phyloP scores from a whole-genome alignment of 345 rosid genomes.

The Excoecaria cochinchinensis region DNA sequence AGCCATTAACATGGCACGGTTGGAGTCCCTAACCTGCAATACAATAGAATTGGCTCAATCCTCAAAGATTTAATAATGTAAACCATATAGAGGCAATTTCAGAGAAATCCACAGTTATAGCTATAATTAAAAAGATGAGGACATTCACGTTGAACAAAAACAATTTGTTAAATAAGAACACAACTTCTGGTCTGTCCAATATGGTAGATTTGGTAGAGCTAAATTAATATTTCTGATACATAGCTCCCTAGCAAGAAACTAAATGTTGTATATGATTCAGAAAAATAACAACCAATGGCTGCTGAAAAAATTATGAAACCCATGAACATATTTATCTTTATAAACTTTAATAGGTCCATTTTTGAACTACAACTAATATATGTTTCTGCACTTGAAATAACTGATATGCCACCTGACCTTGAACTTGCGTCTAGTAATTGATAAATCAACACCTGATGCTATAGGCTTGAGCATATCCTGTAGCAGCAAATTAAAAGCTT shows the following conservation, averaged over 20 bases:
- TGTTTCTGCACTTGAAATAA: background rate
- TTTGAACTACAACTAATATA: background rate
- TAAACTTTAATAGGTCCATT: background rate
- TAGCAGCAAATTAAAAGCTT: background rate
- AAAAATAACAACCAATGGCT: background rate
- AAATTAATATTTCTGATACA: background rate
- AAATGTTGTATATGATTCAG: background rate
- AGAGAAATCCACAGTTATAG: constrained; percentile 5
- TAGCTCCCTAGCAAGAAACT: background rate
- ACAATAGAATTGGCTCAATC: constrained; percentile 20
- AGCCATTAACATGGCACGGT: constrained; percentile 83
- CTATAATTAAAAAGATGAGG: background rate
- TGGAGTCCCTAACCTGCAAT: constrained; percentile 92
- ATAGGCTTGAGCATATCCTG: background rate
- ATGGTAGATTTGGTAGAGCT: background rate
- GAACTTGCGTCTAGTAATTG: background rate
- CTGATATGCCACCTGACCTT: background rate
- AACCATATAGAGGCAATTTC: constrained; percentile 7
- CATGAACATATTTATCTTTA: background rate
- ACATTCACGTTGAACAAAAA: background rate
- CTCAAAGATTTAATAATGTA: constrained; percentile 18
- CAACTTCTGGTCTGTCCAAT: background rate
- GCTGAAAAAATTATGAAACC: background rate
- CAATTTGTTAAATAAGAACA: background rate
- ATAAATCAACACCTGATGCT: background rate